Evolutionary conservation across 306 rosid species (phyloP).

Genomic region (Cicer cuneatum): DNA sequence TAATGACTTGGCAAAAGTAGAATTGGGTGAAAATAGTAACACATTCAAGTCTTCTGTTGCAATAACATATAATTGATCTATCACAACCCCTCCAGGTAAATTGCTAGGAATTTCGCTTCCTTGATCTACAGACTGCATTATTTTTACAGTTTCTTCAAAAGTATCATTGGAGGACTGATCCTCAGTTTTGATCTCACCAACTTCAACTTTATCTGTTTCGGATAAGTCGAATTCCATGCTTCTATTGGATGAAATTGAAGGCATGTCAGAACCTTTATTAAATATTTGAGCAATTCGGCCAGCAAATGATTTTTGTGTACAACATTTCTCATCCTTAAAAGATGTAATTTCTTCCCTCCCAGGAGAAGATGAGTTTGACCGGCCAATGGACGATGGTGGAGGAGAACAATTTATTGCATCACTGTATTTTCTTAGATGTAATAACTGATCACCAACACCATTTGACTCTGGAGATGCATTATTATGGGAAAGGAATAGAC

Average conservation of each 20-base stretch:
- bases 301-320: conserved; percentile 69
- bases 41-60: conserved; percentile 72
- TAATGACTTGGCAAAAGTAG: conserved; percentile 62
- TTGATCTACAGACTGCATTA: conserved; percentile 65
- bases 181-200: conserved; percentile 57
- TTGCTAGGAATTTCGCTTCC: conserved; percentile 71
- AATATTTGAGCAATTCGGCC: conserved; percentile 79
- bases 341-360: conserved; percentile 58
- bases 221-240: conserved; percentile 59
- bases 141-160: conserved; percentile 70
- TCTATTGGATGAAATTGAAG: conserved; percentile 50
- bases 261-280: conserved; percentile 58
- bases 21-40: conserved; percentile 66
- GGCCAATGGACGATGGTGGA: conserved; percentile 35
- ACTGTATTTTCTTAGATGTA: conserved; percentile 32
- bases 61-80: conserved; percentile 74
- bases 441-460: conserved; percentile 37
- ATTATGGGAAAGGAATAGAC: conserved; percentile 55
- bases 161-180: conserved; percentile 58
- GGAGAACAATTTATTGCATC: conserved; percentile 38
- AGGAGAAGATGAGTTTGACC: conserved; percentile 62
- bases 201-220: conserved; percentile 55
- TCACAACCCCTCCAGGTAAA: conserved; percentile 84
- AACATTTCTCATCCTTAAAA: conserved; percentile 63
- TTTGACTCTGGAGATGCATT: conserved; percentile 48